Evolutionary conservation across 2,329 filamentous ascomycete genomes (phyloP).

Genomic region (Didymellaceae sp.): DNA sequence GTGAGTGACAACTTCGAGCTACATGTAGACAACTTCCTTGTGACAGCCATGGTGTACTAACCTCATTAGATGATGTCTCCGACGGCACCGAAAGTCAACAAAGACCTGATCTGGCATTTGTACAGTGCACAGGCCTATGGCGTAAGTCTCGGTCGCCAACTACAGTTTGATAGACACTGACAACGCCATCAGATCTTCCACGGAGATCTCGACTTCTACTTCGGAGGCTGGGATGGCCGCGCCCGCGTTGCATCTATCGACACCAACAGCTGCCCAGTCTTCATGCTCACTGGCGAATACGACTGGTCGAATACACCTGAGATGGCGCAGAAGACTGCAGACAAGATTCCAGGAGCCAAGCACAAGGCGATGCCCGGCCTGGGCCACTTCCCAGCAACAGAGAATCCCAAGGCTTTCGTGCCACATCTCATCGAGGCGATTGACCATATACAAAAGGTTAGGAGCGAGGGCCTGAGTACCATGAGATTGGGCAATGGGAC

Average conservation of each 20-base stretch:
- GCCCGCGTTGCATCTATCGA: slow-evolving; percentile 54
- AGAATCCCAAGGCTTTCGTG: slow-evolving; percentile 51
- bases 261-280: slow-evolving; percentile 57
- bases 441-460: slow-evolving; percentile 47
- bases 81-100: slow-evolving; percentile 53
- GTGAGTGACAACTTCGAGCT: slow-evolving; percentile 16
- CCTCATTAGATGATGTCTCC: slow-evolving; percentile 53
- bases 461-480: slow-evolving; percentile 38
- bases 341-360: slow-evolving; percentile 55
- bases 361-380: slow-evolving; percentile 55
- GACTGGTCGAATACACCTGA: slow-evolving; percentile 57
- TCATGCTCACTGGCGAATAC: slow-evolving; percentile 60
- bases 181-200: slow-evolving; percentile 52
- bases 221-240: slow-evolving; percentile 58
- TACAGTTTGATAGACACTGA: background rate
- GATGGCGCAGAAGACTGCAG: slow-evolving; percentile 55
- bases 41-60: slow-evolving; percentile 6
- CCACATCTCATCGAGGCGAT: slow-evolving; percentile 48
- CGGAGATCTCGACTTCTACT: slow-evolving; percentile 60
- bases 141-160: slow-evolving; percentile 18
- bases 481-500: slow-evolving; percentile 41
- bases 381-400: slow-evolving; percentile 58
- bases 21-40: too few species aligned
- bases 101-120: slow-evolving; percentile 58
- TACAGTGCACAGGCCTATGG: slow-evolving; percentile 59